These are phyloP conservation scores for Pythium aphanidermatum DNA, from an alignment of 352 stramenopile species.

Conservation along the genomic window DNA sequence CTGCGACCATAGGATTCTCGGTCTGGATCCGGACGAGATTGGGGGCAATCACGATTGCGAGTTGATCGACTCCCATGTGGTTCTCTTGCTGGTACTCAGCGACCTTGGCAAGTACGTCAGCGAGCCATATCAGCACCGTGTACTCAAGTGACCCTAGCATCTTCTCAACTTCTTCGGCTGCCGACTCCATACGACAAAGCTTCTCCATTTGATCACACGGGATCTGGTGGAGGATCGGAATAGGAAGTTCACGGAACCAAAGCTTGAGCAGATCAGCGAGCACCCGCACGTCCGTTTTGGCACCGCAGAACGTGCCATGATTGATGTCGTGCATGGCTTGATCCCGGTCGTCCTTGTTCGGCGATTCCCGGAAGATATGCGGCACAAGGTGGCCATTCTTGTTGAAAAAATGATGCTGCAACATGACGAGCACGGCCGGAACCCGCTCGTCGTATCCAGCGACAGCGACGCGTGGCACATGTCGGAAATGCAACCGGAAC, in stretches of 20 bases:
- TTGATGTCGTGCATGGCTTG: slow-evolving; percentile 83
- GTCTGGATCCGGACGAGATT: slow-evolving; percentile 86
- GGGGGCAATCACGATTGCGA: slow-evolving; percentile 85
- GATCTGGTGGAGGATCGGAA: slow-evolving; percentile 80
- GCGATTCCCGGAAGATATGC: slow-evolving; percentile 87
- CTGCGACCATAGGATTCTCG: slow-evolving; percentile 80
- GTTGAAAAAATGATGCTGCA: slow-evolving; percentile 70
- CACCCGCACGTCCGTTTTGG: slow-evolving; percentile 68
- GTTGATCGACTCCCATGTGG: slow-evolving; percentile 88
- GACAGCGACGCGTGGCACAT: slow-evolving; percentile 60
- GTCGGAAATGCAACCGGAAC: slow-evolving; percentile 73
- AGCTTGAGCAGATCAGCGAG: slow-evolving; percentile 87
- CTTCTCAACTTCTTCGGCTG: slow-evolving; percentile 34
- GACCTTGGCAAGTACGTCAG: slow-evolving; percentile 71
- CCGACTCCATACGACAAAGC: slow-evolving; percentile 22
- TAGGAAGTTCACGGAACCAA: slow-evolving; percentile 83
- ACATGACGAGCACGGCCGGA: slow-evolving; percentile 82
- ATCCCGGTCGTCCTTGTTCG: slow-evolving; percentile 81
- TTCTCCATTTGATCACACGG: slow-evolving; percentile 63
- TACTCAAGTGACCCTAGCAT: slow-evolving; percentile 49
- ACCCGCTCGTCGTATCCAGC: slow-evolving; percentile 70
- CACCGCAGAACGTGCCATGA: slow-evolving; percentile 59
- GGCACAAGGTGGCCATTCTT: slow-evolving; percentile 59
- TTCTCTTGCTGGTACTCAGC: slow-evolving; percentile 66
- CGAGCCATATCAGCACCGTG: slow-evolving; percentile 75